These are phyloP conservation scores for Ustilago nuda DNA, from an alignment of 1,284 basidiomycete genomes.

Conservation along the genomic window DNA sequence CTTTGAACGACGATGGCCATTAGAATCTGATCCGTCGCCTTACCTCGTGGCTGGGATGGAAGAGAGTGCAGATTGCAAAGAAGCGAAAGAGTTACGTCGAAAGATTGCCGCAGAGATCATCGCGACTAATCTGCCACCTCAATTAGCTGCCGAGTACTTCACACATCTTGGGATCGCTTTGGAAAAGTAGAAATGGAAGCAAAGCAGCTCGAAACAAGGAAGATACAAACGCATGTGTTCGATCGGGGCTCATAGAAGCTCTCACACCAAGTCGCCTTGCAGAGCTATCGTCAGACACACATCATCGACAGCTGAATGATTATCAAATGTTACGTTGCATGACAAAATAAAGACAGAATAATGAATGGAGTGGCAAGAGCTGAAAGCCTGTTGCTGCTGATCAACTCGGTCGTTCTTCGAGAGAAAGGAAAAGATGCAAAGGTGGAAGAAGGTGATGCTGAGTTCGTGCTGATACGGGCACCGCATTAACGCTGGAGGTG, in stretches of 20 bases:
- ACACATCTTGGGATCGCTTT: conserved; percentile 13
- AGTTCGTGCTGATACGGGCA: neutral
- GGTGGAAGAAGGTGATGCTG: neutral
- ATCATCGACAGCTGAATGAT: neutral
- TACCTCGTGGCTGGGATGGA: conserved; percentile 9
- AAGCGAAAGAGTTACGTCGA: conserved; percentile 22
- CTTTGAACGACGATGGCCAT: conserved; percentile 40
- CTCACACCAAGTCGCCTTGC: no score
- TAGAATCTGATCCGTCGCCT: conserved; percentile 26
- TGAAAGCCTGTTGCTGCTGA: conserved; percentile 12
- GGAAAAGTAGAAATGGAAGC: neutral
- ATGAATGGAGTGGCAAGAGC: neutral
- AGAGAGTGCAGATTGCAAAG: conserved; percentile 18
- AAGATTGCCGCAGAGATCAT: conserved; percentile 39
- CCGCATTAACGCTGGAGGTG: conserved; percentile 64
- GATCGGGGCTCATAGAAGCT: neutral
- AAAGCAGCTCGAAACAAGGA: neutral
- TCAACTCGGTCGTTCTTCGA: neutral
- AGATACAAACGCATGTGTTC: neutral
- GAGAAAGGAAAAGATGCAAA: conserved; percentile 7
- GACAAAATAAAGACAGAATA: conserved; percentile 5
- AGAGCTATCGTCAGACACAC: neutral
- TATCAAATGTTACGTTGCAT: conserved; percentile 29
- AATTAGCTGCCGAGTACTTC: conserved; percentile 23
- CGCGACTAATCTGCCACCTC: conserved; percentile 25